Evolutionary conservation across 768 basidiomycete genomes (phyloP), one percentile per base, ranked within the genome.

Genomic region (Sporobolomyces phaffii): DNA sequence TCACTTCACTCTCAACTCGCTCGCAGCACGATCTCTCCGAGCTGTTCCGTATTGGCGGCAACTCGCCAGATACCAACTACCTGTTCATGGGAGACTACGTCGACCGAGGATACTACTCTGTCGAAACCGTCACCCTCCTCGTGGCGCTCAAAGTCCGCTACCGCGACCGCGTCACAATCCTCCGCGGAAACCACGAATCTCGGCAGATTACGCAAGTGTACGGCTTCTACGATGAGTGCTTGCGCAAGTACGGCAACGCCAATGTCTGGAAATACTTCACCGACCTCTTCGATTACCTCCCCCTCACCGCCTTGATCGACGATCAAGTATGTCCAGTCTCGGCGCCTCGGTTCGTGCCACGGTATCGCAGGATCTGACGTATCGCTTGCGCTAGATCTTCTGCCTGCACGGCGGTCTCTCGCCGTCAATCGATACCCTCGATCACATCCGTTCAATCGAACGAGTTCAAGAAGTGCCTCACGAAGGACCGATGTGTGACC

Each of bases 41-140:
- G 78, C 87, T 98, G 45, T 97, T 99, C 81, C 87, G 93, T 61
- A 97, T 98, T 77, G 96, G 96, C 59, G 96, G 96, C 54, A 94
- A 96, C 81, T 94, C 91, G 18, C 96, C 96, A 48, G 92, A 96
- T 79, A 99, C 96, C 72, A 99, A 97, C 81, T 99, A 99, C 79
- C 88, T 99, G 75, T 99, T 98, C 82, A 99, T 99, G 96, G 96
- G 96, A 33, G 96, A 99, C 82, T 99, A 97, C 77, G 96, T 98
- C 74, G 96, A 97, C 81, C 73, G 93, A 76, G 94, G 94, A 24
- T 99, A 97, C 82, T 98, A 97, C 81, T 96, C 92, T 24, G 94
- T 99, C 62, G 96, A 99, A 81, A 99, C 96, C 1, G 93, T 99
- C 73, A 96, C 93, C 17, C 83, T 98, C 11, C 88, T 99, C 54